These are phyloP conservation scores for Fusarium proliferatum DNA, from an alignment of 2,329 filamentous ascomycete species.

Conservation along the genomic window DNA sequence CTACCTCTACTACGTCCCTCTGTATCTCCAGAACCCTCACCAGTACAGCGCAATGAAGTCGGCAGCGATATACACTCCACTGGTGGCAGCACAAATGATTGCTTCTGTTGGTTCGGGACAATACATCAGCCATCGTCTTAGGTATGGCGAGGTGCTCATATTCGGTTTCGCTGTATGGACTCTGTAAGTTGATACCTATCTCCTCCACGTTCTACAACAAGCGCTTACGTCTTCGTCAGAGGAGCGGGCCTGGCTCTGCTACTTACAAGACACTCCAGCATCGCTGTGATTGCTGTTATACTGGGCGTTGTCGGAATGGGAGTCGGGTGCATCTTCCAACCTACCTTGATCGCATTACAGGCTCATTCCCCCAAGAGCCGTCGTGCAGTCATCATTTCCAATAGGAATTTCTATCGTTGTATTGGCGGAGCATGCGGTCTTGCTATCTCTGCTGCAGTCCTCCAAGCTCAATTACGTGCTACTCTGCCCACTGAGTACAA, in stretches of 20 bases:
- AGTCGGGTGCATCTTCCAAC: neutral
- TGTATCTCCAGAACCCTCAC: neutral
- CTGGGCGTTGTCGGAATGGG: neutral
- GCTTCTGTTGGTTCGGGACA: neutral
- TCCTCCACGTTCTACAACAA: rapidly evolving
- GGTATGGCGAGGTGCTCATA: neutral
- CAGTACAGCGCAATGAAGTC: neutral
- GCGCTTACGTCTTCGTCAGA: neutral
- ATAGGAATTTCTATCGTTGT: conserved; percentile 5
- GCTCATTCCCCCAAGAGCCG: conserved; percentile 1
- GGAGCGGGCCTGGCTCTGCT: neutral
- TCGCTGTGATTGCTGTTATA: neutral
- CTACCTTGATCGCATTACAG: neutral
- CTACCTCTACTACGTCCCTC: neutral
- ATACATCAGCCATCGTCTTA: neutral
- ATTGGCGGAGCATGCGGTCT: neutral
- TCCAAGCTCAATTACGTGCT: neutral
- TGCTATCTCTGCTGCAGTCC: neutral
- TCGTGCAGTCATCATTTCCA: neutral
- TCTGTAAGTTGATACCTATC: rapidly evolving
- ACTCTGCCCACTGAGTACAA: neutral
- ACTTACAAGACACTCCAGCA: neutral
- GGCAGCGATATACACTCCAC: neutral
- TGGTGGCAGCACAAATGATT: neutral
- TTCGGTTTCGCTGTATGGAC: neutral